These are phyloP conservation scores for Saccharomycopsis sp. DNA, from an alignment of 805 yeast genomes.

Conservation along the genomic window DNA sequence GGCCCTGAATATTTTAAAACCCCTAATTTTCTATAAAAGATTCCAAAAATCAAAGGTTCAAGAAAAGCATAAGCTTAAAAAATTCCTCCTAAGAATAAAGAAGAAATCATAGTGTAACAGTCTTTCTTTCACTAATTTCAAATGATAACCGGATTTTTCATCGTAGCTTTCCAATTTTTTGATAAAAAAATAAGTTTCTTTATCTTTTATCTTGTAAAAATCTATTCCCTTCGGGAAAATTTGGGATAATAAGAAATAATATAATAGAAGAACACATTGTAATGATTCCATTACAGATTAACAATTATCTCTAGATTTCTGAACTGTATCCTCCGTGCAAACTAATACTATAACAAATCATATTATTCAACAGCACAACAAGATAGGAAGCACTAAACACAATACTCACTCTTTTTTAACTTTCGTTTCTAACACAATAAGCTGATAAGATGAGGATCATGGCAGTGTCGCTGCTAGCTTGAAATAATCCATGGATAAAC, in stretches of 20 bases:
- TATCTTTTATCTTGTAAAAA: slow-evolving; percentile 36
- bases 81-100: too few relatives aligned
- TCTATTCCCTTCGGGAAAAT: slow-evolving; percentile 61
- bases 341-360: slow-evolving; percentile 18
- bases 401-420: slow-evolving; percentile 28
- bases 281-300: slow-evolving; percentile 39
- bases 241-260: slow-evolving; percentile 43
- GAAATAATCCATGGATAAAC: slow-evolving; percentile 34
- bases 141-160: slow-evolving; percentile 32
- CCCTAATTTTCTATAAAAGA: too few relatives aligned
- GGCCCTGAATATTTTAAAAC: too few relatives aligned
- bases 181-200: slow-evolving; percentile 43
- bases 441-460: slow-evolving; percentile 34
- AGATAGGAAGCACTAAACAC: slow-evolving; percentile 21
- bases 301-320: slow-evolving; percentile 40
- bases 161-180: slow-evolving; percentile 47
- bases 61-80: too few relatives aligned
- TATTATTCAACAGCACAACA: slow-evolving; percentile 4
- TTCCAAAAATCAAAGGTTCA: too few relatives aligned
- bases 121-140: too few relatives aligned
- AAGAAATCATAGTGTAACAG: too few relatives aligned
- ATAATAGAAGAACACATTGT: slow-evolving; percentile 23
- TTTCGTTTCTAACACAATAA: slow-evolving; percentile 31
- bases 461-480: slow-evolving; percentile 35
- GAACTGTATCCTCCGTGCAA: slow-evolving; percentile 23